Percentiles rank a stretch among this genome's conserved stretches.
phyloP scores from a whole-genome alignment of 257 asterid species.

The Petrea volubilis region DNA sequence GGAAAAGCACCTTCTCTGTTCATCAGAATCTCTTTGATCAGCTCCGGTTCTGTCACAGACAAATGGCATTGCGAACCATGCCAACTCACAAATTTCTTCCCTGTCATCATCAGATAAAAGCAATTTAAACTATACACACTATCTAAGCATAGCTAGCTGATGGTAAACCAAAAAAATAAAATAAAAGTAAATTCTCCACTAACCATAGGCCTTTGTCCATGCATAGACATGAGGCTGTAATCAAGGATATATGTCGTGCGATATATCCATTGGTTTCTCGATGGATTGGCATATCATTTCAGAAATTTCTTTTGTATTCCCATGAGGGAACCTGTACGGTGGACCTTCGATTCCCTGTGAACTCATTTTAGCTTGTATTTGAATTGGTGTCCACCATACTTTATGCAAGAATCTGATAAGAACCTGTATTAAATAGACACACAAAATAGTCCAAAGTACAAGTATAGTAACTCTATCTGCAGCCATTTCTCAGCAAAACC shows the following conservation, averaged over 20 bases:
- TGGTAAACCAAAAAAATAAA: background rate
- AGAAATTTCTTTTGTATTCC: constrained; percentile 54
- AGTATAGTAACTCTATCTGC: constrained; percentile 4
- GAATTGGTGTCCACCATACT: constrained; percentile 52
- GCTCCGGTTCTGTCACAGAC: constrained; percentile 43
- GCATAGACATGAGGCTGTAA: constrained; percentile 62
- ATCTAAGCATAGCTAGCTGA: background rate
- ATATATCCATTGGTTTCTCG: constrained; percentile 49
- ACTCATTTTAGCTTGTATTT: constrained; percentile 33
- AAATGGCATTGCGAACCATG: constrained; percentile 43
- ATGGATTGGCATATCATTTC: constrained; percentile 43
- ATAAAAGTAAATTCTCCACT: background rate
- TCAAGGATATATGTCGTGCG: constrained; percentile 57
- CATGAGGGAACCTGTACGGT: constrained; percentile 60
- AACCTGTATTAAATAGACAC: constrained; percentile 30
- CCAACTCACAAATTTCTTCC: constrained; percentile 47
- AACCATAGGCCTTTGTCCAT: constrained; percentile 67
- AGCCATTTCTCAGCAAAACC: constrained; percentile 15
- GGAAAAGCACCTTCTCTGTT: constrained; percentile 46
- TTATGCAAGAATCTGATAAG: constrained; percentile 40
- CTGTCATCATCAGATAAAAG: constrained; percentile 32
- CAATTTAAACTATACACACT: background rate
- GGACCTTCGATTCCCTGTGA: constrained; percentile 70
- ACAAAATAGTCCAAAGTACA: constrained; percentile 19
- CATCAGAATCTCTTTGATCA: constrained; percentile 44